Percentiles rank a stretch among this genome's conserved stretches.
Evolutionary conservation across 305 asterid genomes (phyloP).

Genomic region (Coffea humblotiana): DNA sequence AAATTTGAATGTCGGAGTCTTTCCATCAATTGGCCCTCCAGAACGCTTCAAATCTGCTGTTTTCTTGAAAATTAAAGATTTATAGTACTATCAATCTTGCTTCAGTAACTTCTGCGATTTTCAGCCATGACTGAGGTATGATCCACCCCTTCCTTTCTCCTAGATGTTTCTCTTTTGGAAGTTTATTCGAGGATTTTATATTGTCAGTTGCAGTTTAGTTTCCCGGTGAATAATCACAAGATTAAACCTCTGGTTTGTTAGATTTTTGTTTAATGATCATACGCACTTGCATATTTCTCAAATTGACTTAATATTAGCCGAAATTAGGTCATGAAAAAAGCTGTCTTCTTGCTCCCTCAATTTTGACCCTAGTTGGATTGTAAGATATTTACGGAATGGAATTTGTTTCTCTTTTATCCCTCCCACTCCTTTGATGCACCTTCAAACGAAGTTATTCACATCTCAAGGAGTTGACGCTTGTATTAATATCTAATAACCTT

Average conservation of each 20-base stretch:
- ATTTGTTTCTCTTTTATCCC: not conserved
- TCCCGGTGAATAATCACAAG: not conserved
- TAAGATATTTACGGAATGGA: not conserved
- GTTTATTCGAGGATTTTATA: not conserved
- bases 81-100: not conserved
- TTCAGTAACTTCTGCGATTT: slow-evolving; percentile 19
- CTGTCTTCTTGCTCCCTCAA: not conserved
- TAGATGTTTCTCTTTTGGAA: not conserved
- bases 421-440: not conserved
- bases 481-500: not conserved
- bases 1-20: not conserved
- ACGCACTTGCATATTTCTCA: not conserved
- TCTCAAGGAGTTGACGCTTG: not conserved
- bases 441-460: not conserved
- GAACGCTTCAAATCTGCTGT: not conserved
- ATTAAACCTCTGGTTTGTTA: too few species aligned
- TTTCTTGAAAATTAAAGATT: too few species aligned
- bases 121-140: slow-evolving; percentile 84
- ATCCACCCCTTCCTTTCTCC: not conserved
- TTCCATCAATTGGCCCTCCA: too few species aligned
- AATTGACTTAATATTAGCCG: not conserved
- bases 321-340: not conserved
- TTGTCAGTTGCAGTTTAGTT: not conserved
- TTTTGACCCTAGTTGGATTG: not conserved
- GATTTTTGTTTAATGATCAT: not conserved